These are phyloP conservation scores for Globisporangium okanoganense DNA, from an alignment of 352 stramenopile genomes.

Conservation along the genomic window DNA sequence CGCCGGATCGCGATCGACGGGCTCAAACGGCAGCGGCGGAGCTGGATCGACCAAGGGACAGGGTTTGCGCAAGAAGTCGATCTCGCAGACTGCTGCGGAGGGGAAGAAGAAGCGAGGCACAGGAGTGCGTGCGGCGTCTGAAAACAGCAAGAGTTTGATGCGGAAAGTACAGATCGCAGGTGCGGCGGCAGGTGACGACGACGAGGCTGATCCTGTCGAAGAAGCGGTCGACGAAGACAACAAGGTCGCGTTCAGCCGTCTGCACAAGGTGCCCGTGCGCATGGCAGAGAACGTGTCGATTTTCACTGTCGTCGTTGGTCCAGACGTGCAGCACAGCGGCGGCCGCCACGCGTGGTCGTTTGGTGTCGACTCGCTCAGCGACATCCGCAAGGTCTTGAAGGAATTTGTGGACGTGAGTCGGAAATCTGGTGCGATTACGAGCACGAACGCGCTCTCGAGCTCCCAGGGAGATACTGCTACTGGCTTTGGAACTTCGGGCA, in stretches of 20 bases:
- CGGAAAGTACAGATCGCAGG: constrained; percentile 22
- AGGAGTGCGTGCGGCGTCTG: constrained; percentile 1
- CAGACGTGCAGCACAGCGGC: constrained; percentile 65
- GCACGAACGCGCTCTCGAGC: background rate
- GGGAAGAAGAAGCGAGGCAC: background rate
- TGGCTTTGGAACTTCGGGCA: background rate
- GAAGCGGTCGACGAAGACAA: constrained; percentile 65
- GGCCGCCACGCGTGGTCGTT: constrained; percentile 50
- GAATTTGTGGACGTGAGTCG: constrained; percentile 64
- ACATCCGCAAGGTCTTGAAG: constrained; percentile 68
- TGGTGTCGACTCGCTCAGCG: constrained; percentile 59
- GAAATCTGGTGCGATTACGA: constrained; percentile 20
- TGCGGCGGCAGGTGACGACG: constrained; percentile 40
- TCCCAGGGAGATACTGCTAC: background rate
- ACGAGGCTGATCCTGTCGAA: constrained; percentile 34
- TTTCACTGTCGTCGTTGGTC: constrained; percentile 63
- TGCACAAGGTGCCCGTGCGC: constrained; percentile 71
- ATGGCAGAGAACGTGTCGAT: constrained; percentile 64
- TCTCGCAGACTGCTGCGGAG: background rate
- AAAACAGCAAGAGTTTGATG: background rate
- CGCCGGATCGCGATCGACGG: constrained; percentile 3
- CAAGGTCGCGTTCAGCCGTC: constrained; percentile 69
- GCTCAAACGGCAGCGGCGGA: background rate
- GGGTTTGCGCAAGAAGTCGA: constrained; percentile 1
- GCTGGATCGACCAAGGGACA: background rate